Evolutionary conservation across 2,329 filamentous ascomycete genomes (phyloP).

Genomic region (Hyphodiscus sp.): DNA sequence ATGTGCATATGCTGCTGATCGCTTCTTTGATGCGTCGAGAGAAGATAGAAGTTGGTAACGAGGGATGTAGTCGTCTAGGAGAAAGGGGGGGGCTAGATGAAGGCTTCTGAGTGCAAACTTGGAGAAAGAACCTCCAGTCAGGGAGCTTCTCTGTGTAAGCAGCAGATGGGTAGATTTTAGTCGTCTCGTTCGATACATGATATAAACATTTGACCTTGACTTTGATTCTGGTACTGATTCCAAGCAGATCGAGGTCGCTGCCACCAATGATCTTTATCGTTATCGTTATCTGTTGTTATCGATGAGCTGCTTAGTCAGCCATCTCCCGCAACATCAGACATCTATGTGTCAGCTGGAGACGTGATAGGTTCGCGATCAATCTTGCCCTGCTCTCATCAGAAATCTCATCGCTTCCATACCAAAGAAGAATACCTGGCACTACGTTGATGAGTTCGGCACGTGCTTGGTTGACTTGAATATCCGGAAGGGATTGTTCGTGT

Average conservation of each 20-base stretch:
- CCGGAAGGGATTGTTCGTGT: too few relatives aligned
- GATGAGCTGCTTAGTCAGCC: background rate
- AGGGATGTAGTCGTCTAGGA: slow-evolving; percentile 69
- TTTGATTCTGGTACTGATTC: too few relatives aligned
- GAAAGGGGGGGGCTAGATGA: slow-evolving; percentile 55
- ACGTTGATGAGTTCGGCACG: background rate
- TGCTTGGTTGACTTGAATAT: too few relatives aligned
- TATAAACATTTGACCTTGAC: background rate
- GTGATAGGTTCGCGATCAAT: background rate
- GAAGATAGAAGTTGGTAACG: slow-evolving; percentile 64
- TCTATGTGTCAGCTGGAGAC: background rate
- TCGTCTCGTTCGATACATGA: background rate
- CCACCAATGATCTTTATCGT: too few relatives aligned
- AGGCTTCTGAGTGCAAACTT: slow-evolving; percentile 28
- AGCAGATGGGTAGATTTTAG: background rate
- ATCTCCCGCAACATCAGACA: background rate
- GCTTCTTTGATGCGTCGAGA: slow-evolving; percentile 64
- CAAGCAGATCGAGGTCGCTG: too few relatives aligned
- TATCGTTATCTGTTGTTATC: too few relatives aligned
- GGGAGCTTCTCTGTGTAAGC: background rate
- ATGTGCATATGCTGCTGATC: slow-evolving; percentile 67
- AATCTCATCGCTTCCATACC: background rate
- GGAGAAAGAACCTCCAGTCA: background rate
- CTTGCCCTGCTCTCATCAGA: background rate
- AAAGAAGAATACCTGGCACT: background rate